Conservation (phyloP, 2,329 filamentous ascomycete species). For the Pseudopyricularia javanii region DNA sequence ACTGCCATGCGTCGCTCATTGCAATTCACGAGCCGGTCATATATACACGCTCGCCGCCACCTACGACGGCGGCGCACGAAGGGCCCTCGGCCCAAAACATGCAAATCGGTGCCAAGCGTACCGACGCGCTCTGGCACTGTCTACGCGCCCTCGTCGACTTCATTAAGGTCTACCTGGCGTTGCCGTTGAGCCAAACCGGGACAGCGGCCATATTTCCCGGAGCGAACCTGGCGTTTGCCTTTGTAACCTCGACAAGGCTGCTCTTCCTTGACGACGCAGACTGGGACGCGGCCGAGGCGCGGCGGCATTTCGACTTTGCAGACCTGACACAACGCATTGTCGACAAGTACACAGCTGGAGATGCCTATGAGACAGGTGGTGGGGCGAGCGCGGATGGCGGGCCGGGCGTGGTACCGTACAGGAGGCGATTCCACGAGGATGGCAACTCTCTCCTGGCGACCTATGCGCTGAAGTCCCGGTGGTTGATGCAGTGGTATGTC, state of each 20-base stretch:
- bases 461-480: slow-evolving; percentile 22
- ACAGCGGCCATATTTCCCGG: slow-evolving; percentile 17
- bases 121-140: slow-evolving; percentile 23
- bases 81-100: not conserved
- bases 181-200: slow-evolving; percentile 13
- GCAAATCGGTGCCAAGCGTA: slow-evolving; percentile 14
- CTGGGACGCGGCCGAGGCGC: slow-evolving; percentile 21
- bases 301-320: slow-evolving; percentile 19
- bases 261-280: slow-evolving; percentile 21
- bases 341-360: slow-evolving; percentile 13
- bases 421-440: slow-evolving; percentile 13
- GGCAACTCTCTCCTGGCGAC: slow-evolving; percentile 15
- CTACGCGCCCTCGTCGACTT: slow-evolving; percentile 16
- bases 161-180: slow-evolving; percentile 12
- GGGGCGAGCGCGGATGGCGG: slow-evolving; percentile 11
- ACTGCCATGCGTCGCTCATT: slow-evolving; percentile 18
- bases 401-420: slow-evolving; percentile 10
- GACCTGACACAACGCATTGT: slow-evolving; percentile 13
- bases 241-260: slow-evolving; percentile 21
- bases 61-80: not conserved
- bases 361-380: slow-evolving; percentile 15
- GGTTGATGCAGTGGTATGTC: slow-evolving; percentile 26
- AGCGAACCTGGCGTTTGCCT: slow-evolving; percentile 18
- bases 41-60: slow-evolving; percentile 11
- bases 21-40: slow-evolving; percentile 26